Base-by-base conservation (phyloP, 2,329 filamentous ascomycete genomes). In the Exserohilum turcica region DNA sequence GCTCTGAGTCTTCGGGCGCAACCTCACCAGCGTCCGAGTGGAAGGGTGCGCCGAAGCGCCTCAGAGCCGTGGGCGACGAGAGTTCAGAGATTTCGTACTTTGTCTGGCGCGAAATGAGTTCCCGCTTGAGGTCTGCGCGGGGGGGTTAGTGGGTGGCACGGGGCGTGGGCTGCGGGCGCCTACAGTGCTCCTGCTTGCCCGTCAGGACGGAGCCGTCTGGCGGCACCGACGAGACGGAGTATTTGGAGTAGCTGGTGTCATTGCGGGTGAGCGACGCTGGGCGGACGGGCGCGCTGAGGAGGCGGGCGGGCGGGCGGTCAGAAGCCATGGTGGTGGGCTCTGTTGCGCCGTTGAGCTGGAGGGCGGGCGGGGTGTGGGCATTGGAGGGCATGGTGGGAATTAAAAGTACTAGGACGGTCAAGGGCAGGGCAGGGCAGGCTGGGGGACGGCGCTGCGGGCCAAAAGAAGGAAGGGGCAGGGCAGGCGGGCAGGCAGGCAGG, bases 181-280 rank as follows among this genome's bases (percentile, higher is more conserved):
- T 75, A 96, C 92, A 99, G 75, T 99, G 94, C 75, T 99, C 94
- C 82, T 99, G 93, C 78, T 97, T 97, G 63, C 94, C 94, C 0
- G 92, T 96, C 71, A 99, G 78, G 60, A 87, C 77, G 43, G 84
- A 83, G 18, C 82, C 82, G 29, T 80, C 78, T n/a, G 80, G 80
- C 43, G 81, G 79, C 49, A 77, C 70, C 21, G 79, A 80, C 54
- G 73, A 67, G 35, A 65, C 73, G n/a, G 78, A 80, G 36, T 70
- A 62, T 59, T 74, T 74, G 39, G 71, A 71, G 45, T 65, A 70
- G 54, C 56, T 69, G 28, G 71, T 71, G 57, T 74, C 69, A 63
- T 40, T 71, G 63, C 42, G 63, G 44, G 18, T 52, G 27, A 46
- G 51, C 28, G 36, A 31, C 18, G 47, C 47, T 6, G 70, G 71